Percentiles rank a stretch among this genome's conserved stretches.
phyloP scores from a whole-genome alignment of 192 early-diverging fungal species.

The Dimargaris xerosporica region DNA sequence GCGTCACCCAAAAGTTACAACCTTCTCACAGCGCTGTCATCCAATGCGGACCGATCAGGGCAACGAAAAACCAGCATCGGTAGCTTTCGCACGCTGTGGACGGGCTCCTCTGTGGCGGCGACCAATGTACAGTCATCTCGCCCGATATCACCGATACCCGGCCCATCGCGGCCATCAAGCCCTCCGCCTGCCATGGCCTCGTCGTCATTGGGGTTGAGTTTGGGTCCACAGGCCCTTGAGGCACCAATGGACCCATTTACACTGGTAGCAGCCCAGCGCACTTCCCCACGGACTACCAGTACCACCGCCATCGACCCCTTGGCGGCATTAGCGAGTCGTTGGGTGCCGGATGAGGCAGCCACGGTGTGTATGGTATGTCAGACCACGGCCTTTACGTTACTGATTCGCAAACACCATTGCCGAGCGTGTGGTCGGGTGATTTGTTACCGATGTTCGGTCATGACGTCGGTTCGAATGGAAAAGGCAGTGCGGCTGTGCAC shows the following conservation, averaged over 20 bases:
- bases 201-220: no score
- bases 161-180: no score
- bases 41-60: background rate
- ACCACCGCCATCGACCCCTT: no score
- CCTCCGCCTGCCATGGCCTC: no score
- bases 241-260: no score
- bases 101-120: background rate
- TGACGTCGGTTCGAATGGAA: conserved; percentile 13
- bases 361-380: conserved; percentile 32
- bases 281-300: no score
- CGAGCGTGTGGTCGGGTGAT: conserved; percentile 29
- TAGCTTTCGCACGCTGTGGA: background rate
- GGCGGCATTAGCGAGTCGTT: background rate
- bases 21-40: background rate
- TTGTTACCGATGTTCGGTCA: conserved; percentile 29
- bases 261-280: no score
- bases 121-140: background rate
- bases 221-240: no score
- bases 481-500: conserved; percentile 1
- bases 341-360: conserved; percentile 30
- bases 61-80: conserved; percentile 1
- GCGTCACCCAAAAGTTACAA: background rate
- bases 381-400: conserved; percentile 29
- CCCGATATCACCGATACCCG: no score
- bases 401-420: conserved; percentile 33